A percentile compares a stretch with the other conserved stretches of the same genome.
Conservation (phyloP, 345 rosid species). For the Camelina sativa region DNA sequence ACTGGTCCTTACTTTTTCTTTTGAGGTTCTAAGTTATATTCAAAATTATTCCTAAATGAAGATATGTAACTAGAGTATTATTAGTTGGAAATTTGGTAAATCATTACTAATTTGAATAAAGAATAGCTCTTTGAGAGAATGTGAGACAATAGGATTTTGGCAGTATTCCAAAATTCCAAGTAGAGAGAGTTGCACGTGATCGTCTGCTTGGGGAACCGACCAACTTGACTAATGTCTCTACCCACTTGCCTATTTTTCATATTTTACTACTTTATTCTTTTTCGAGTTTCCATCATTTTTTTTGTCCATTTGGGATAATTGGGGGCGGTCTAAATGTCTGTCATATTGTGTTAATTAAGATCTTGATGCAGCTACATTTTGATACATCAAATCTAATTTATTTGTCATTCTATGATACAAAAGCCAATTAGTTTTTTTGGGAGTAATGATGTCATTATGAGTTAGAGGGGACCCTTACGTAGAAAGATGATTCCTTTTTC, state of each 20-base stretch:
- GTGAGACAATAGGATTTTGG: conserved; percentile 31
- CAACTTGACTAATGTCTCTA: conserved; percentile 41
- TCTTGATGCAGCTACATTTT: conserved; percentile 14
- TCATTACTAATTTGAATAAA: background rate
- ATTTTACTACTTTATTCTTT: background rate
- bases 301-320: conserved; percentile 26
- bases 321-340: conserved; percentile 27
- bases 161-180: conserved; percentile 33
- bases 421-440: background rate
- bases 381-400: conserved; percentile 5
- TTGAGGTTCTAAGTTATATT: background rate
- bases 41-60: background rate
- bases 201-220: conserved; percentile 34
- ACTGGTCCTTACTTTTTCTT: background rate
- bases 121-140: conserved; percentile 15
- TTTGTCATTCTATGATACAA: conserved; percentile 4
- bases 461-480: conserved; percentile 2
- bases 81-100: background rate
- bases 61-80: background rate
- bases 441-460: conserved; percentile 26
- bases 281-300: conserved; percentile 9
- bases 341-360: background rate
- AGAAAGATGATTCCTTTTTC: conserved; percentile 31
- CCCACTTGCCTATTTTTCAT: conserved; percentile 34
- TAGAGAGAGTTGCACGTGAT: conserved; percentile 42